Percentiles rank a stretch among this genome's conserved stretches.
Evolutionary conservation across 208 protist species (phyloP).

Genomic region (Leishmania amazonensis): DNA sequence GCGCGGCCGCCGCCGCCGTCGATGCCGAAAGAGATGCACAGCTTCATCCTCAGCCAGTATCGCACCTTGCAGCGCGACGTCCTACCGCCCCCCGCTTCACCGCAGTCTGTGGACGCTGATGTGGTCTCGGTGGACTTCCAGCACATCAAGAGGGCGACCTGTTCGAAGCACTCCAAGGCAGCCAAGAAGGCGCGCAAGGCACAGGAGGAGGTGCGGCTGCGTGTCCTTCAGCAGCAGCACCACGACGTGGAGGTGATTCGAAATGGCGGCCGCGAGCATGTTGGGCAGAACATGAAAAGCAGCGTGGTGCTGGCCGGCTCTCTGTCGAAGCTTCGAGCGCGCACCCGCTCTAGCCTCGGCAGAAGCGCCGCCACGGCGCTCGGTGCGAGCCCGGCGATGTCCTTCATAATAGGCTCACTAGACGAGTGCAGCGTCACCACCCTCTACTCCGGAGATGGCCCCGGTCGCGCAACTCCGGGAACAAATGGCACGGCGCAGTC

Average conservation of each 20-base stretch:
- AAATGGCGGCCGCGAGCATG: conserved; percentile 50
- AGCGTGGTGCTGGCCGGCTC: conserved; percentile 39
- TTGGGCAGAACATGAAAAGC: conserved; percentile 39
- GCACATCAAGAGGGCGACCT: conserved; percentile 9
- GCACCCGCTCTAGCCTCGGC: conserved; percentile 5
- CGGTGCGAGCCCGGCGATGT: not conserved
- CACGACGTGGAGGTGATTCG: conserved; percentile 54
- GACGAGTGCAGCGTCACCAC: not conserved
- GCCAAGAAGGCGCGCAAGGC: conserved; percentile 14
- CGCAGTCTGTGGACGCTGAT: conserved; percentile 1
- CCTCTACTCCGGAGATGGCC: not conserved
- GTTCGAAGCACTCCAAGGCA: conserved; percentile 36
- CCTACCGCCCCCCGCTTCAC: not conserved
- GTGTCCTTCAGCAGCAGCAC: conserved; percentile 44
- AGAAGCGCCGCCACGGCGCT: conserved; percentile 1
- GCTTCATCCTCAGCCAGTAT: conserved; percentile 45
- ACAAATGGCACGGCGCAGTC: not conserved
- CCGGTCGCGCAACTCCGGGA: not conserved
- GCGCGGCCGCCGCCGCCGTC: conserved; percentile 2
- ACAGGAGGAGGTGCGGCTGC: conserved; percentile 44
- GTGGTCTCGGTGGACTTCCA: conserved; percentile 10
- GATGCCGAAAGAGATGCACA: conserved; percentile 30
- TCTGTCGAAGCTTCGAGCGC: conserved; percentile 33
- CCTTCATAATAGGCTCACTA: not conserved
- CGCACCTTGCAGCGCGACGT: conserved; percentile 39